phyloP scores from a whole-genome alignment of 495 filamentous ascomycete genomes.

The Aspergillus nidulans region DNA sequence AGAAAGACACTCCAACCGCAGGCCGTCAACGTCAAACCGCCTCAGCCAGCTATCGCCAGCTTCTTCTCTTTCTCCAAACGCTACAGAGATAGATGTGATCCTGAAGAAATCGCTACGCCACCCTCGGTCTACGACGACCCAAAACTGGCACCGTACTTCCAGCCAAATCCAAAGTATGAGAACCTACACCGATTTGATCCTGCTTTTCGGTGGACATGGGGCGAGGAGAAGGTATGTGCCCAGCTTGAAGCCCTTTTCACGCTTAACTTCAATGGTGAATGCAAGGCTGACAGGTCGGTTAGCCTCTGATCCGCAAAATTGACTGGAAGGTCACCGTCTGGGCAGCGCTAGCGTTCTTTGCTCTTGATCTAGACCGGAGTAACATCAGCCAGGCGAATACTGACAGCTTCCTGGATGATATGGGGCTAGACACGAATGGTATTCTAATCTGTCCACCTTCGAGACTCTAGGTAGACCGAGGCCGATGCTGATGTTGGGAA shows the following conservation, averaged over 20 bases:
- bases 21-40: not conserved
- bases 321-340: slow-evolving; percentile 28
- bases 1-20: not conserved
- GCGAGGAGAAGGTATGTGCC: not conserved
- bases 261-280: too few relatives aligned
- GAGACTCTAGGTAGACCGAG: too few relatives aligned
- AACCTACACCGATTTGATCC: slow-evolving; percentile 1
- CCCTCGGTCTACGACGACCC: slow-evolving; percentile 50
- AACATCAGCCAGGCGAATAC: slow-evolving; percentile 54
- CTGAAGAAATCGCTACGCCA: slow-evolving; percentile 54
- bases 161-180: slow-evolving; percentile 42
- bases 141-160: slow-evolving; percentile 45
- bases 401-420: slow-evolving; percentile 51
- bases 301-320: slow-evolving; percentile 20
- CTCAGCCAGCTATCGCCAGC: not conserved
- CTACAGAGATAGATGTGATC: slow-evolving; percentile 24
- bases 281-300: not conserved
- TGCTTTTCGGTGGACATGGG: not conserved
- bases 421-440: slow-evolving; percentile 50
- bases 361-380: slow-evolving; percentile 52
- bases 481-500: slow-evolving; percentile 21
- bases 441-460: slow-evolving; percentile 48
- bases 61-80: too few relatives aligned
- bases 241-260: too few relatives aligned
- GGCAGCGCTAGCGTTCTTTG: slow-evolving; percentile 57